A percentile compares a stretch with the other conserved stretches of the same genome.
These are phyloP conservation scores for Sordariomycetes sp. DNA, from an alignment of 2,329 filamentous ascomycete species.

Conservation along the genomic window DNA sequence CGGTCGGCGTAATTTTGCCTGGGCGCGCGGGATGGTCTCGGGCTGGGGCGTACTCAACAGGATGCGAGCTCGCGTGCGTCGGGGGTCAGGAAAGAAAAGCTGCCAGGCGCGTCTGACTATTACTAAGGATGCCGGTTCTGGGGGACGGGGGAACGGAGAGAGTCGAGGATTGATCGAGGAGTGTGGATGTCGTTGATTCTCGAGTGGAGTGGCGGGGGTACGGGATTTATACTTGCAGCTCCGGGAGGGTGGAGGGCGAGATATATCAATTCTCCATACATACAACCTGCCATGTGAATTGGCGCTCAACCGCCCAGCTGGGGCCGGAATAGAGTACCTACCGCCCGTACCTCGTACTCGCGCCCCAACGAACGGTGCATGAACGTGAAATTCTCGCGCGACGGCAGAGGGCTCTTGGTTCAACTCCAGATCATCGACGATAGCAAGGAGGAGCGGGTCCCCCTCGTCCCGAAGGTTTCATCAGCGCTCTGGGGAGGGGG, in stretches of 20 bases:
- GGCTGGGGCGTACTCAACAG: neutral
- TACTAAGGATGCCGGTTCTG: neutral
- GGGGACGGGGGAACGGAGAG: neutral
- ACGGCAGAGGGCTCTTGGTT: neutral
- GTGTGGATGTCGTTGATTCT: neutral
- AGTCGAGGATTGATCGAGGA: neutral
- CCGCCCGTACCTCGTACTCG: neutral
- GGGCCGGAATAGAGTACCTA: neutral
- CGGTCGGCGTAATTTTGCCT: neutral
- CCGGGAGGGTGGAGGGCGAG: too few relatives aligned
- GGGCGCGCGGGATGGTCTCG: neutral
- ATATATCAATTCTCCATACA: too few relatives aligned
- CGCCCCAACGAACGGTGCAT: neutral
- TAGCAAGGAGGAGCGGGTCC: neutral
- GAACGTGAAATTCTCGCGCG: neutral
- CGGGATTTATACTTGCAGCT: conserved; percentile 5
- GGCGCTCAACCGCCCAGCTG: too few relatives aligned
- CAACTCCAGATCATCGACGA: neutral
- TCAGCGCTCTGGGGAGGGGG: neutral
- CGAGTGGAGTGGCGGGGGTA: neutral
- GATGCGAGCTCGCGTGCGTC: neutral
- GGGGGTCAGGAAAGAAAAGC: neutral
- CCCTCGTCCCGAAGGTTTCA: neutral
- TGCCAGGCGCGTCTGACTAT: neutral
- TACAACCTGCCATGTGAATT: too few relatives aligned